Evolutionary conservation across 768 basidiomycete species (phyloP).

Genomic region (Russula lepida): DNA sequence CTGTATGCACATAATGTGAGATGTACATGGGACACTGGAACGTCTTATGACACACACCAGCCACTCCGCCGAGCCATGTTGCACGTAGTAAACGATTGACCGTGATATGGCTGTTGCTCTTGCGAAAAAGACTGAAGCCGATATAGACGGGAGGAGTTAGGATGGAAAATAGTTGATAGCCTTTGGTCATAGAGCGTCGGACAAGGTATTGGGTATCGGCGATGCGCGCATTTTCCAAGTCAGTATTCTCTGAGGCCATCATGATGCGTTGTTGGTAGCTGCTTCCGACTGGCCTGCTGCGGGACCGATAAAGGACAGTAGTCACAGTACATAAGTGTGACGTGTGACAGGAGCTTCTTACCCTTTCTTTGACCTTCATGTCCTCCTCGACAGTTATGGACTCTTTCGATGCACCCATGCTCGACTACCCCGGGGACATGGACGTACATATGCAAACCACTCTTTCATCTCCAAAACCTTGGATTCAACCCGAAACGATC

Average conservation of each 20-base stretch:
- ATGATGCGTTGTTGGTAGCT: too few species aligned
- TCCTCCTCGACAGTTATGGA: conserved; percentile 19
- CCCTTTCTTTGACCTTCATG: conserved; percentile 14
- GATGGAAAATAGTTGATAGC: conserved; percentile 60
- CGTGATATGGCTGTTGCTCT: conserved; percentile 46
- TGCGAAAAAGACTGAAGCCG: conserved; percentile 43
- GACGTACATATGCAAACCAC: conserved; percentile 23
- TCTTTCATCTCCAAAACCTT: conserved; percentile 20
- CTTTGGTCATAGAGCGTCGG: conserved; percentile 54
- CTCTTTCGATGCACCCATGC: conserved; percentile 21
- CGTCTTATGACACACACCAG: conserved; percentile 34
- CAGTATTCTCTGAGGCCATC: neutral
- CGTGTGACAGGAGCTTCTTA: neutral
- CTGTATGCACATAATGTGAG: conserved; percentile 26
- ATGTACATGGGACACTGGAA: neutral
- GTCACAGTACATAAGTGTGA: too few species aligned
- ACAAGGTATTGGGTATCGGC: conserved; percentile 61
- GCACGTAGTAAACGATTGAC: conserved; percentile 59
- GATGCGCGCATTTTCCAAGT: conserved; percentile 28
- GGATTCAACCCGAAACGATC: conserved; percentile 17
- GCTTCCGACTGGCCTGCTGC: too few species aligned
- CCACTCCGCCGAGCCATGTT: conserved; percentile 62
- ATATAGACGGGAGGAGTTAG: conserved; percentile 55
- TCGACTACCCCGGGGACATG: conserved; percentile 18
- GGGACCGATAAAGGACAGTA: neutral